Base-by-base conservation (phyloP, 2,329 filamentous ascomycete species). In the Aspergillus floridensis region DNA sequence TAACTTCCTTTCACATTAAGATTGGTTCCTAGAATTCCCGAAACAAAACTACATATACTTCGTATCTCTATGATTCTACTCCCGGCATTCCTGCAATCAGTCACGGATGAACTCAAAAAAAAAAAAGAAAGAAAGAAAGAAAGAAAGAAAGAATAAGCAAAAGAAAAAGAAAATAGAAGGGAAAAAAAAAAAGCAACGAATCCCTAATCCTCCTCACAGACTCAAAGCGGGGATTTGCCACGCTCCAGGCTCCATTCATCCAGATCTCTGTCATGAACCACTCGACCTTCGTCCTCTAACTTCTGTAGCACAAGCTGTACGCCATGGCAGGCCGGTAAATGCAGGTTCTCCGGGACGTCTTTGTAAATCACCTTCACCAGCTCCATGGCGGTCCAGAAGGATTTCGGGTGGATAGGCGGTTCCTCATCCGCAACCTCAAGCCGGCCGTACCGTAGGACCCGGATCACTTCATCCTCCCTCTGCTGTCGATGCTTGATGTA, bases 281-380 rank as follows among this genome's bases (percentile, higher is more conserved):
- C 89, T 70, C 82, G 89, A 2, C 88, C 90, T 68, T 98, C 95
- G 12, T 76, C 78, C 72, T 86, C 79, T 65, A 99, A 77, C 80
- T 98, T 98, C 59, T 81, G 77, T 64, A 99, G 74, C 57, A 98
- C 89, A 77, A 93, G 90, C 62, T 88, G 62, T 6, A 97, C 80
- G 1, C 93, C 92, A 46, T 83, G 82, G 63, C 90, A 86, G 0
- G 95, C 95, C 8, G 93, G 88, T 11, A 82, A 71, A 74, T 93
- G 90, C 65, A 98, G 79, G 68, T 82, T 86, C 72, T 90, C 86
- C 0, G 90, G 88, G 22, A 96, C 88, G 68, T 91, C 87, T 56
- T 82, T 83, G 73, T 99, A 99, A 35, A 99, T 91, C 32, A 90
- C 79, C 74, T 89, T 90, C n/a, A 97, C 93, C 63, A 98, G 80